Conservation (phyloP, 176 grass and related monocot species). For the Rhynchospora pubera region DNA sequence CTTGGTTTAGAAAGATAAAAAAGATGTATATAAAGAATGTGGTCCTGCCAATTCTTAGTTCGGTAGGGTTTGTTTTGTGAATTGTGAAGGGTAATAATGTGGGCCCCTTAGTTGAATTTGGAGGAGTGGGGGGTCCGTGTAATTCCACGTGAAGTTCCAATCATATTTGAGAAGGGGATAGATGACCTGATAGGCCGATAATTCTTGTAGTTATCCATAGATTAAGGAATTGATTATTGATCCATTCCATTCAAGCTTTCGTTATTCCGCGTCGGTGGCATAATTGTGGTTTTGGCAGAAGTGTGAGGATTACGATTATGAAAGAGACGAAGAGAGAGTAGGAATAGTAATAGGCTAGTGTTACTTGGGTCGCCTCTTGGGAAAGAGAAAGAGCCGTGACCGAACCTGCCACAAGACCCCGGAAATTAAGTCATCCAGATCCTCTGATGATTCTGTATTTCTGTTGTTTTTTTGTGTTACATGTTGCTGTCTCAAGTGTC, state of each 20-base stretch:
- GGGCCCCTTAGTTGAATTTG: neutral
- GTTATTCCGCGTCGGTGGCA: neutral
- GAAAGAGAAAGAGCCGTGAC: neutral
- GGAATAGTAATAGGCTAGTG: neutral
- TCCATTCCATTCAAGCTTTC: neutral
- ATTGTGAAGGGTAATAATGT: neutral
- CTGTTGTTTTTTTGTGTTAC: neutral
- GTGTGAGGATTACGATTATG: neutral
- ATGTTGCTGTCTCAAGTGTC: neutral
- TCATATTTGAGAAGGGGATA: neutral
- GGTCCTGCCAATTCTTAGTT: neutral
- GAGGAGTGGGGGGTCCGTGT: neutral
- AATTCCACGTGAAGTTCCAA: neutral
- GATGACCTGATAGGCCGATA: neutral
- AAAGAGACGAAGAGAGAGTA: neutral
- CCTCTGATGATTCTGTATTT: neutral
- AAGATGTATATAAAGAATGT: neutral
- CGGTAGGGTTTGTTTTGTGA: neutral
- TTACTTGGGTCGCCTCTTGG: neutral
- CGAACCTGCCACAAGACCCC: neutral
- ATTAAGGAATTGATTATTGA: neutral
- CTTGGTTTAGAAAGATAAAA: neutral
- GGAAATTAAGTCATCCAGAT: neutral
- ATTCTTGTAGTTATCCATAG: conserved; percentile 5
- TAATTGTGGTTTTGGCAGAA: neutral